Evolutionary conservation across 768 basidiomycete genomes (phyloP).

Genomic region (Roridomyces roridus): DNA sequence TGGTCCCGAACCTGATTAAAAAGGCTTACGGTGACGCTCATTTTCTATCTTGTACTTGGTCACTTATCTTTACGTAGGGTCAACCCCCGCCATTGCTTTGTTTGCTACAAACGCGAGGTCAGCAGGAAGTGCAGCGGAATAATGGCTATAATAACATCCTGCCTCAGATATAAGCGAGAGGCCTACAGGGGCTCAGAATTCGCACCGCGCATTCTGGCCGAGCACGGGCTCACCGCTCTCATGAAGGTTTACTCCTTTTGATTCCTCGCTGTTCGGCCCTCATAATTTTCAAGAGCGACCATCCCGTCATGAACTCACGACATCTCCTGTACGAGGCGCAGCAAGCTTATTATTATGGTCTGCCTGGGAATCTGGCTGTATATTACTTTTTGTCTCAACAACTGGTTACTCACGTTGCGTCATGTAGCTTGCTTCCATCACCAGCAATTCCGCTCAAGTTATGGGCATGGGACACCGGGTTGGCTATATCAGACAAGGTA

Average conservation of each 20-base stretch:
- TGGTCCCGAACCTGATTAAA: slow-evolving; percentile 80
- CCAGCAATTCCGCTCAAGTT: slow-evolving; percentile 69
- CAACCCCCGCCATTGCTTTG: slow-evolving; percentile 77
- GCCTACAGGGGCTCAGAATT: slow-evolving; percentile 83
- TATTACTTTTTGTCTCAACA: neutral
- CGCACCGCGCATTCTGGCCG: slow-evolving; percentile 75
- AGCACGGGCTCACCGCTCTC: slow-evolving; percentile 68
- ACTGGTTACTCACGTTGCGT: no score
- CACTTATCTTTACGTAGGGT: slow-evolving; percentile 47
- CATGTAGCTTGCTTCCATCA: slow-evolving; percentile 76
- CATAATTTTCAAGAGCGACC: no score
- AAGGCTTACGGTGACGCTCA: slow-evolving; percentile 61
- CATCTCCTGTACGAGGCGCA: slow-evolving; percentile 86
- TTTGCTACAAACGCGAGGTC: slow-evolving; percentile 62
- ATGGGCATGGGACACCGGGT: slow-evolving; percentile 84
- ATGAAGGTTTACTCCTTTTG: slow-evolving; percentile 70
- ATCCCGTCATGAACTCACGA: slow-evolving; percentile 69
- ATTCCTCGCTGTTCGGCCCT: no score
- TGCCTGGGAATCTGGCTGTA: slow-evolving; percentile 66
- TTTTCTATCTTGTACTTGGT: neutral
- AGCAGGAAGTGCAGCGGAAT: no score
- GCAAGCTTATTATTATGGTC: slow-evolving; percentile 82
- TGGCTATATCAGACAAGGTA: slow-evolving; percentile 75
- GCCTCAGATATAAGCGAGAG: slow-evolving; percentile 85
- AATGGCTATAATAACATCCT: no score